Percentiles rank a stretch among this genome's conserved stretches.
Conservation (phyloP, 352 stramenopile species). For the Globisporangium recalcitrans region DNA sequence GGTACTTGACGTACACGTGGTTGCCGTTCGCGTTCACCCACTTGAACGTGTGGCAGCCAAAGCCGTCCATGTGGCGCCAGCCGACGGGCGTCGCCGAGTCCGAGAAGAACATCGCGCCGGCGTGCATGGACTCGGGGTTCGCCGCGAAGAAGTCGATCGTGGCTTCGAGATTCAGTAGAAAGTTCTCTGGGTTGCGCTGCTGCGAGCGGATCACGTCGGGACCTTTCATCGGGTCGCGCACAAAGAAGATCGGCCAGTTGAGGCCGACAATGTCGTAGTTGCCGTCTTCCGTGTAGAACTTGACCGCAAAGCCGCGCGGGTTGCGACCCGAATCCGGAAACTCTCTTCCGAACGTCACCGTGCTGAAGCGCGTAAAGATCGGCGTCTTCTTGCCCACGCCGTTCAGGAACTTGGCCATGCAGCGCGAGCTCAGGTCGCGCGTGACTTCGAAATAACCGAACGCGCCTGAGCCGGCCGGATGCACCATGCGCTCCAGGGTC, state of each 20-base stretch:
- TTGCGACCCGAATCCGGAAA: constrained; percentile 80
- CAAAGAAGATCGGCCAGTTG: constrained; percentile 94
- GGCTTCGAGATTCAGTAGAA: constrained; percentile 77
- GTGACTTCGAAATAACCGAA: constrained; percentile 91
- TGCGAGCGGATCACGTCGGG: constrained; percentile 91
- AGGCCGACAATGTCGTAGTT: constrained; percentile 92
- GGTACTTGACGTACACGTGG: constrained; percentile 90
- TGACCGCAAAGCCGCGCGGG: constrained; percentile 87
- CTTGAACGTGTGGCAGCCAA: constrained; percentile 90
- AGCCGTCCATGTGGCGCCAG: constrained; percentile 90
- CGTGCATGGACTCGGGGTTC: constrained; percentile 84
- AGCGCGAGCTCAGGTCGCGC: constrained; percentile 42
- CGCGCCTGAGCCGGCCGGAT: constrained; percentile 83
- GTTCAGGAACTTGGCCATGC: constrained; percentile 73
- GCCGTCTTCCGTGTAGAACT: constrained; percentile 92
- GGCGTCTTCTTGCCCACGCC: constrained; percentile 78
- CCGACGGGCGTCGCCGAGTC: constrained; percentile 85
- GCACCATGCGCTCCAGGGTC: constrained; percentile 80
- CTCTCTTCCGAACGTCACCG: constrained; percentile 52
- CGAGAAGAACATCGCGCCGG: constrained; percentile 84
- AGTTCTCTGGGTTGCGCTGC: constrained; percentile 83
- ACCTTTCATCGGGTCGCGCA: constrained; percentile 88
- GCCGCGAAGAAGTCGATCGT: constrained; percentile 90
- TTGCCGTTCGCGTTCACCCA: constrained; percentile 78
- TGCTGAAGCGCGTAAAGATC: constrained; percentile 79